These are phyloP conservation scores for Fusarium caatingaense DNA, from an alignment of 2,329 filamentous ascomycete species.

Conservation along the genomic window DNA sequence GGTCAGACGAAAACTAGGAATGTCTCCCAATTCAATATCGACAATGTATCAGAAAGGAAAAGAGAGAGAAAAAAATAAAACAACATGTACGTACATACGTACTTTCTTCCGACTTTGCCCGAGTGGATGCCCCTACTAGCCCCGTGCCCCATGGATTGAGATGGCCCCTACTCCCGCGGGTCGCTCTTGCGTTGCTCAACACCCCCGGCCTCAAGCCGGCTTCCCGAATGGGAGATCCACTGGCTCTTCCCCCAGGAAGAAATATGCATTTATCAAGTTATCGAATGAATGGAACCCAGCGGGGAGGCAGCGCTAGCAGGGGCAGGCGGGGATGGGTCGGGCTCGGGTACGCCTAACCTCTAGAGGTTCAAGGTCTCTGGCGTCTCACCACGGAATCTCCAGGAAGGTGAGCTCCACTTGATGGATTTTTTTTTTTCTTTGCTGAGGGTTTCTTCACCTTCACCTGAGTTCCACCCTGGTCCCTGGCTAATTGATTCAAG, in stretches of 20 bases:
- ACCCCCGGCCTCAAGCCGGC: slow-evolving; percentile 22
- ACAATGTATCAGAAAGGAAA: slow-evolving; percentile 11
- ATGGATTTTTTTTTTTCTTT: background rate
- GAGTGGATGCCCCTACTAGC: slow-evolving; percentile 39
- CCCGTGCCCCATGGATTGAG: slow-evolving; percentile 21
- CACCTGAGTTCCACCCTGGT: slow-evolving; percentile 29
- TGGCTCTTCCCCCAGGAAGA: slow-evolving; percentile 26
- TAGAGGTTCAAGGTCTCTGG: slow-evolving; percentile 47
- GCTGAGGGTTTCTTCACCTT: slow-evolving; percentile 1
- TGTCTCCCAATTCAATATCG: slow-evolving; percentile 36
- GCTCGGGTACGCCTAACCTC: slow-evolving; percentile 48
- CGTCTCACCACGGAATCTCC: slow-evolving; percentile 44
- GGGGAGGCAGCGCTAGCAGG: slow-evolving; percentile 6
- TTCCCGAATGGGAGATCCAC: slow-evolving; percentile 27
- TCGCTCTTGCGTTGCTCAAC: slow-evolving; percentile 31
- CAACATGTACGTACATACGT: background rate
- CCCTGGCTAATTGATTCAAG: slow-evolving; percentile 27
- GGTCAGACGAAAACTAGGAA: slow-evolving; percentile 41
- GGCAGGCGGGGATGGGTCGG: slow-evolving; percentile 14
- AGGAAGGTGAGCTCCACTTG: slow-evolving; percentile 31
- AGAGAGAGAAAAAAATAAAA: background rate
- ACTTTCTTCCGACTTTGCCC: slow-evolving; percentile 42
- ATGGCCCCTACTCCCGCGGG: slow-evolving; percentile 32
- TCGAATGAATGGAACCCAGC: background rate
- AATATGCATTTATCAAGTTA: slow-evolving; percentile 34